Evolutionary conservation across 805 yeast species (phyloP).

Genomic region (Pichia californica): DNA sequence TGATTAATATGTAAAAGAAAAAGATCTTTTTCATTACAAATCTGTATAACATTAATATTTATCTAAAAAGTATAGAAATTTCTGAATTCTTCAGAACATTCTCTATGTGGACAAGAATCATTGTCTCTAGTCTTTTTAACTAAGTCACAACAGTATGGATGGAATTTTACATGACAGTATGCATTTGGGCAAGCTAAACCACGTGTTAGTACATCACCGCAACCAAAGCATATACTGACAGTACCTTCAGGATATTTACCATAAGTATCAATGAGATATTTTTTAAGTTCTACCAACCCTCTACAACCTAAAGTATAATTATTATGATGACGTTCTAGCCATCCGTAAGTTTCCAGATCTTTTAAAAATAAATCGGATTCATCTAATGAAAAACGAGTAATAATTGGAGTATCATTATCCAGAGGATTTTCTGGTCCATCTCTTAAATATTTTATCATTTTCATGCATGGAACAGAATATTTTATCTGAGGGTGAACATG

Average conservation of each 20-base stretch:
- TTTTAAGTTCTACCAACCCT: conserved; percentile 41
- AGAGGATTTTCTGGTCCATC: conserved; percentile 1
- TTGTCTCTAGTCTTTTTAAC: conserved; percentile 30
- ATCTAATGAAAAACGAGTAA: conserved; percentile 19
- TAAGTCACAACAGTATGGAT: conserved; percentile 40
- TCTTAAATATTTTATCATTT: conserved; percentile 8
- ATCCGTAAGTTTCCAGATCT: conserved; percentile 42
- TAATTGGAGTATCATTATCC: conserved; percentile 21
- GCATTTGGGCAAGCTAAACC: conserved; percentile 38
- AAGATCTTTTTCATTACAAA: too few relatives aligned
- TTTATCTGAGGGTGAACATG: not conserved
- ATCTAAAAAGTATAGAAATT: conserved; percentile 13
- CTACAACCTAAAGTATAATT: conserved; percentile 35
- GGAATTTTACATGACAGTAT: conserved; percentile 38
- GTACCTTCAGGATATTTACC: conserved; percentile 33
- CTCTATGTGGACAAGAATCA: conserved; percentile 28
- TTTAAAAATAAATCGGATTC: conserved; percentile 36
- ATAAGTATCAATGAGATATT: conserved; percentile 37
- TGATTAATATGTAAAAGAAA: too few relatives aligned
- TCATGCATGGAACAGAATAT: conserved; percentile 11
- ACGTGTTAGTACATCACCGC: conserved; percentile 46
- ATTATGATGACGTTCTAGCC: conserved; percentile 38
- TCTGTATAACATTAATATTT: too few relatives aligned
- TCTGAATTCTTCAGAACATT: conserved; percentile 19
- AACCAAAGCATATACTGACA: conserved; percentile 41